Base-by-base conservation (phyloP, 495 filamentous ascomycete genomes). In the Aspergillus nanangensis region DNA sequence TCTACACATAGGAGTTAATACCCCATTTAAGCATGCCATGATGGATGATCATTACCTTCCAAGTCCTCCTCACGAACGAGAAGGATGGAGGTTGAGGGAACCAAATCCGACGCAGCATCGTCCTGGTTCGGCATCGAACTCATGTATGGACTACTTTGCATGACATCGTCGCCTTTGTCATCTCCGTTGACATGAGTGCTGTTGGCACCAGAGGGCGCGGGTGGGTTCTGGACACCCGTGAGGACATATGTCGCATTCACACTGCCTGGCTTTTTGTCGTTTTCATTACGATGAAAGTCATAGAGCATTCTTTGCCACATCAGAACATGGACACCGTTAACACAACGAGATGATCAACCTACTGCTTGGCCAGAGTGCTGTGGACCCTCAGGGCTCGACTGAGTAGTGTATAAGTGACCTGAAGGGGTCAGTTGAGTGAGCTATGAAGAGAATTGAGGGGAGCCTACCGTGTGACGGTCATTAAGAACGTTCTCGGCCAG, bases 161-260 rank as follows among this genome's bases (percentile, higher is more conserved):
- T 88, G 34, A 84, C 70, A 8, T 79, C 77, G 45, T 76, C 65
- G 35, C 66, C 72, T 38, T 58, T 56, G 0, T 29, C 33, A 15
- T 51, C 20, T 5, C 33, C 43, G 21, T 39, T 57, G 36, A 41
- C 54, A 53, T 56, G 47, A 27, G 41, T 56, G 19, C 47, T 62
- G 38, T 73, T 75, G 40, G 48, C 52, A 45, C 58, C 48, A 39
- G 46, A 46, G 25, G 52, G 57, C 60, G 77, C 45, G n/a, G 48
- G 41, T 3, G 50, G 24, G 29, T 58, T 67, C 29, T 70, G 75
- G 31, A 69, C 61, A 17, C 93, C 93, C 44, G 83, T 82, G 19
- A 97, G 57, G 37, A 97, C 67, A 61, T 96, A 98, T 14, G 89
- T 95, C 44, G 93, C 92, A 67, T 91, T 82, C 31, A 97, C 75